Evolutionary conservation across 805 yeast genomes (phyloP), one percentile per base, ranked within the genome.

Genomic region (Yamadazyma endophytica): DNA sequence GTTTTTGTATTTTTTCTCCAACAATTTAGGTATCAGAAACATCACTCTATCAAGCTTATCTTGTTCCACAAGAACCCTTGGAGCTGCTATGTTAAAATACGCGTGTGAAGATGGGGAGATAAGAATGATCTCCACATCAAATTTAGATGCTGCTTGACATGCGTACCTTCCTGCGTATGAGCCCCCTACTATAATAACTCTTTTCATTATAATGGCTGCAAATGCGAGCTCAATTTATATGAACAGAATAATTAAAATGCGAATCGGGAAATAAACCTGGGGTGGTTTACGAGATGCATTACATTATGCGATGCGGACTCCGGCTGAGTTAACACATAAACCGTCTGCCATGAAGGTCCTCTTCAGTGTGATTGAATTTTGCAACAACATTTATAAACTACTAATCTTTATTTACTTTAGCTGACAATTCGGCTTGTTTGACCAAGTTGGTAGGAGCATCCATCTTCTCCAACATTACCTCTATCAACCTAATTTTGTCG

Each of bases 361-460:
- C n/a, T n/a, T n/a, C n/a, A n/a, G n/a, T n/a, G n/a, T n/a, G n/a
- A n/a, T n/a, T n/a, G n/a, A n/a, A n/a, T n/a, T n/a, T n/a, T n/a
- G n/a, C n/a, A n/a, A n/a, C n/a, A n/a, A n/a, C n/a, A n/a, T n/a
- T n/a, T n/a, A n/a, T n/a, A n/a, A n/a, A n/a, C n/a, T n/a, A 42
- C 36, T 24, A 40, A 23, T 27, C 36, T 13, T 21, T 35, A 38
- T 58, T 58, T 24, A 52, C 43, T 36, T 49, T 42, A 21, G 61
- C 56, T 13, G 56, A 48, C 29, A 54, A 37, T 38, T 57, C 47
- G 23, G 64, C 63, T 40, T 59, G 65, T 42, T 59, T 44, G 19
- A 59, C 54, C 43, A 59, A 52, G 43, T 56, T 60, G 17, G 35
- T 43, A 6, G 68, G 68, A 6, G 63, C 64, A 36, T 61, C 68